phyloP scores from a whole-genome alignment of 495 filamentous ascomycete species.

The Hypomontagnella submonticulosa region DNA sequence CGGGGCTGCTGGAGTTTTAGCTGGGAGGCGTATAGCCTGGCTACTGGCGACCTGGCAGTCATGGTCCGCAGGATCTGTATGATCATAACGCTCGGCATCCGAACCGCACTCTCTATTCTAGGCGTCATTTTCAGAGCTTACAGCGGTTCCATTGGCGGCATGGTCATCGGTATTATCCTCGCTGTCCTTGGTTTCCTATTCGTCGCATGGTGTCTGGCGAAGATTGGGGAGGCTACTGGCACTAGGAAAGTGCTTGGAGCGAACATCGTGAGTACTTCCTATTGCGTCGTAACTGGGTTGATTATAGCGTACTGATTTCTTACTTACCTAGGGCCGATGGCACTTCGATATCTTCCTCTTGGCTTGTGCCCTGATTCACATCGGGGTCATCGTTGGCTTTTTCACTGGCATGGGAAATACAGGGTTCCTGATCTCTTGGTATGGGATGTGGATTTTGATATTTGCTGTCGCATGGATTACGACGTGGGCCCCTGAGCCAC shows the following conservation, averaged over 20 bases:
- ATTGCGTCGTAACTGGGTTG: neutral
- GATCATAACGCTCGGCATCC: slow-evolving; percentile 25
- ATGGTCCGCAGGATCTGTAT: slow-evolving; percentile 33
- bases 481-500: slow-evolving; percentile 25
- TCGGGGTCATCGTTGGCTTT: slow-evolving; percentile 19
- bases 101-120: slow-evolving; percentile 25
- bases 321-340: slow-evolving; percentile 24
- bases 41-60: slow-evolving; percentile 7
- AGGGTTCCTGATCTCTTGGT: slow-evolving; percentile 27
- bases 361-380: slow-evolving; percentile 23
- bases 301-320: slow-evolving; percentile 15
- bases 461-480: slow-evolving; percentile 31
- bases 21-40: slow-evolving; percentile 37
- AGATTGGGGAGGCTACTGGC: slow-evolving; percentile 33
- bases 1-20: slow-evolving; percentile 34
- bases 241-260: slow-evolving; percentile 27
- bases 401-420: slow-evolving; percentile 25
- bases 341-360: slow-evolving; percentile 40
- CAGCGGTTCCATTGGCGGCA: slow-evolving; percentile 14
- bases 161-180: slow-evolving; percentile 28
- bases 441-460: slow-evolving; percentile 38
- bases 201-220: slow-evolving; percentile 38
- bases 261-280: slow-evolving; percentile 22
- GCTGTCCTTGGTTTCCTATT: slow-evolving; percentile 35
- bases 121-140: slow-evolving; percentile 22